Evolutionary conservation across 495 filamentous ascomycete genomes (phyloP), one percentile per base, ranked within the genome.

Genomic region (Tuber melanosporum): DNA sequence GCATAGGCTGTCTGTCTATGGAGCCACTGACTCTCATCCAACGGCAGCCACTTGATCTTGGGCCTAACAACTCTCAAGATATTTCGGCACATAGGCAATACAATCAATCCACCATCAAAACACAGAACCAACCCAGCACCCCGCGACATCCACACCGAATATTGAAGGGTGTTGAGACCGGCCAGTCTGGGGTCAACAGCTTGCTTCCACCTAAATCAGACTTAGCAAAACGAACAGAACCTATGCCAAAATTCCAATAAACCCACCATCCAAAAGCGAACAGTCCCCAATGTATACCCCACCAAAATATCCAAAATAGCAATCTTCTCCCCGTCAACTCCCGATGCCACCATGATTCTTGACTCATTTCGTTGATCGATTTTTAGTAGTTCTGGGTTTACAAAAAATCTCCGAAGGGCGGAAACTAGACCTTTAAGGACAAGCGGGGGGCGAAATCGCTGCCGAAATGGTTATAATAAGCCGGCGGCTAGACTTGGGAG

Each of bases 1-100:
- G 92, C 86, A 83, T 98, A 99, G 3, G 96, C 95, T 26, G 97
- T 90, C 84, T 99, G 95, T 49, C 96, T 89, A 87, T 99, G 95
- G 83, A 98, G 97, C 94, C 94, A 99, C 80, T 93, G 90, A 42
- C 92, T 93, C 85, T 99, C 95, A 82, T 99, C 95, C 17, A 99
- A 88, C 12, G 96, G 95, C 20, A 98, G 83, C 87, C 91, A 97
- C 83, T 89, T 87, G 78, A 98, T 86, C 88, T 95, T 96, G 22
- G 95, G 95, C 79, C 95, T 89, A 73, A 98, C 84, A 81, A 89
- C 91, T 83, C 92, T 88, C 71, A 99, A 87, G 39, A 98, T 84
- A 80, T 94, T 99, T 78, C 95, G 88, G 87, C 96, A 98, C 89
- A 98, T 97, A 14, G 95, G 95, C 74, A 98, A 86, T 43, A 98